Evolutionary conservation across 2,329 filamentous ascomycete genomes (phyloP).

Genomic region (Corinectria fuckeliana): DNA sequence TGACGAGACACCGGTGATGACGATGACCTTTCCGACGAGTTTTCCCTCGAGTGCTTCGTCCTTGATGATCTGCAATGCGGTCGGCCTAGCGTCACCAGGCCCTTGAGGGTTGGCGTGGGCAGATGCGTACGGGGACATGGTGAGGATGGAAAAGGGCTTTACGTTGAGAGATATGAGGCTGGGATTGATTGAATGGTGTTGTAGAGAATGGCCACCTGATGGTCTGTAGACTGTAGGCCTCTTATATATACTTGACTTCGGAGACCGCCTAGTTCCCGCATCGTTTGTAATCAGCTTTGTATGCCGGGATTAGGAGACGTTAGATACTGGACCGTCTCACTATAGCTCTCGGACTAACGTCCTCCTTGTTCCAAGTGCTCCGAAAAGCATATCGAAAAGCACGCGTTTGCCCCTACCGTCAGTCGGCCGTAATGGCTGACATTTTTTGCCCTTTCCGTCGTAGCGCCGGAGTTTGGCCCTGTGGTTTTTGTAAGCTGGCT

Average conservation of each 20-base stretch:
- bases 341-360: background rate
- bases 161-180: too few species aligned
- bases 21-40: background rate
- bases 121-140: conserved; percentile 10
- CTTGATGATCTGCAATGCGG: conserved; percentile 17
- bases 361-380: too few species aligned
- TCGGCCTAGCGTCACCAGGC: conserved; percentile 24
- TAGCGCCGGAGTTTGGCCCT: conserved; percentile 14
- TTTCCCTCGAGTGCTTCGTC: conserved; percentile 12
- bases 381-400: too few species aligned
- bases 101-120: conserved; percentile 11
- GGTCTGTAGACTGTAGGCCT: too few species aligned
- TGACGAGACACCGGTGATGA: conserved; percentile 23
- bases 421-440: conserved; percentile 7
- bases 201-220: too few species aligned
- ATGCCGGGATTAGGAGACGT: too few species aligned
- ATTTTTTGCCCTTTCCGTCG: conserved; percentile 13
- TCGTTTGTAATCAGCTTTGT: too few species aligned
- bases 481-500: conserved; percentile 13
- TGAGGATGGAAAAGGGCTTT: too few species aligned
- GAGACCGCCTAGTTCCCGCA: too few species aligned
- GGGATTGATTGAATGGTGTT: too few species aligned
- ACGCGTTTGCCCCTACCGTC: background rate
- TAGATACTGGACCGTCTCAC: too few species aligned
- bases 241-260: too few species aligned